Conservation (phyloP, 768 basidiomycete species). For the Xerocomellus chrysenteron region DNA sequence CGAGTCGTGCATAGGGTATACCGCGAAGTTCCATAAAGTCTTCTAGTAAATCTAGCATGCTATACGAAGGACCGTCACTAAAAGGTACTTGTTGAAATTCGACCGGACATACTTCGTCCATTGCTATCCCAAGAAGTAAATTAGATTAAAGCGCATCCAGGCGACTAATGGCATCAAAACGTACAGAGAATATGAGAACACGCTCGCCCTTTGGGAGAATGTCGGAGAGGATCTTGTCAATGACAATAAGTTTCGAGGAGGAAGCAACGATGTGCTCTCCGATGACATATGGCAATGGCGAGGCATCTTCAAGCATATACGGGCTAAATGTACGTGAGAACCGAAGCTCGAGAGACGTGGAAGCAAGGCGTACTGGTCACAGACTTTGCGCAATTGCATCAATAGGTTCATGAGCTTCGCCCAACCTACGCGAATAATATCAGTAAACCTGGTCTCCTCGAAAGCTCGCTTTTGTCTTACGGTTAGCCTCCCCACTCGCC, state of each 20-base stretch:
- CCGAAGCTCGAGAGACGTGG: neutral
- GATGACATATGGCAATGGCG: slow-evolving; percentile 48
- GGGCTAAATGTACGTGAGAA: slow-evolving; percentile 38
- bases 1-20: slow-evolving; percentile 60
- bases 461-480: slow-evolving; percentile 18
- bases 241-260: slow-evolving; percentile 53
- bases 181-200: slow-evolving; percentile 67
- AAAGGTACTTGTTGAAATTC: neutral
- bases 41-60: slow-evolving; percentile 69
- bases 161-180: slow-evolving; percentile 12
- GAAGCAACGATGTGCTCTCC: slow-evolving; percentile 57
- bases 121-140: slow-evolving; percentile 42
- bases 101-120: slow-evolving; percentile 45
- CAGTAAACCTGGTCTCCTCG: neutral
- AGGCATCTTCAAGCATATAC: slow-evolving; percentile 49
- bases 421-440: slow-evolving; percentile 41
- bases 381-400: slow-evolving; percentile 68
- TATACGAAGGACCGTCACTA: slow-evolving; percentile 21
- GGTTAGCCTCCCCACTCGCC: slow-evolving; percentile 30
- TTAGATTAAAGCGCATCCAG: slow-evolving; percentile 5
- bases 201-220: slow-evolving; percentile 58
- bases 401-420: slow-evolving; percentile 64
- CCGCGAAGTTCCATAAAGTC: slow-evolving; percentile 62
- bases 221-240: slow-evolving; percentile 59
- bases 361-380: slow-evolving; percentile 54